Percentiles rank a stretch among this genome's conserved stretches.
These are phyloP conservation scores for Primulina tabacum DNA, from an alignment of 257 asterid genomes.

Conservation along the genomic window DNA sequence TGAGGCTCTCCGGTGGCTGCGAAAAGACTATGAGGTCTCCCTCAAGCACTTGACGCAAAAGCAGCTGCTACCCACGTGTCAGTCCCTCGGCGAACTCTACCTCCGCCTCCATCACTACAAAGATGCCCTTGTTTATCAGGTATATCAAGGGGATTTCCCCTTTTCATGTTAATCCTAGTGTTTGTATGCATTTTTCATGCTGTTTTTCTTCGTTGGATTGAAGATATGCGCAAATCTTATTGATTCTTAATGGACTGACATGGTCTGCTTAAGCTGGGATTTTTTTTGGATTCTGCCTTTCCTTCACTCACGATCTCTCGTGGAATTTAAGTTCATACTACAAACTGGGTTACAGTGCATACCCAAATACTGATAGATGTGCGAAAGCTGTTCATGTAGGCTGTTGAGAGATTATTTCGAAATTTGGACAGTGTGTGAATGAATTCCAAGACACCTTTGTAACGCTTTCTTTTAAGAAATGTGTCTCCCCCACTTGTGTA, in stretches of 20 bases:
- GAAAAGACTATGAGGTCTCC: slow-evolving; percentile 76
- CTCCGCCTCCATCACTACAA: slow-evolving; percentile 59
- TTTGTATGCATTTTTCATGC: not conserved
- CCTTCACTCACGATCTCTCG: not conserved
- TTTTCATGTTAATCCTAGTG: not conserved
- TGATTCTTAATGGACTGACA: not conserved
- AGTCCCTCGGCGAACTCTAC: slow-evolving; percentile 86
- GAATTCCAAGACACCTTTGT: too few species aligned
- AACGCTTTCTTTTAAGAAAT: too few species aligned
- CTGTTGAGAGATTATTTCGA: too few species aligned
- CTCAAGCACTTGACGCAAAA: slow-evolving; percentile 47
- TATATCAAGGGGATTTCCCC: not conserved
- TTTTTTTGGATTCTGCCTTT: too few species aligned
- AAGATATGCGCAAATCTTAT: not conserved
- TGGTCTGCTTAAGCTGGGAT: not conserved
- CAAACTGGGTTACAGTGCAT: not conserved
- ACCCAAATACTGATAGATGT: not conserved
- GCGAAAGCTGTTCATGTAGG: not conserved
- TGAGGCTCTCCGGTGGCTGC: slow-evolving; percentile 82
- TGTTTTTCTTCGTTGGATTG: not conserved
- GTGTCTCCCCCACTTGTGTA: too few species aligned
- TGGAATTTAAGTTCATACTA: not conserved
- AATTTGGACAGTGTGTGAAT: too few species aligned
- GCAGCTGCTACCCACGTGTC: slow-evolving; percentile 86
- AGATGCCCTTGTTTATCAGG: slow-evolving; percentile 75